Percentiles rank a stretch among this genome's conserved stretches.
Evolutionary conservation across 139 green algal genomes (phyloP).

Genomic region (Picochlorum sp.): DNA sequence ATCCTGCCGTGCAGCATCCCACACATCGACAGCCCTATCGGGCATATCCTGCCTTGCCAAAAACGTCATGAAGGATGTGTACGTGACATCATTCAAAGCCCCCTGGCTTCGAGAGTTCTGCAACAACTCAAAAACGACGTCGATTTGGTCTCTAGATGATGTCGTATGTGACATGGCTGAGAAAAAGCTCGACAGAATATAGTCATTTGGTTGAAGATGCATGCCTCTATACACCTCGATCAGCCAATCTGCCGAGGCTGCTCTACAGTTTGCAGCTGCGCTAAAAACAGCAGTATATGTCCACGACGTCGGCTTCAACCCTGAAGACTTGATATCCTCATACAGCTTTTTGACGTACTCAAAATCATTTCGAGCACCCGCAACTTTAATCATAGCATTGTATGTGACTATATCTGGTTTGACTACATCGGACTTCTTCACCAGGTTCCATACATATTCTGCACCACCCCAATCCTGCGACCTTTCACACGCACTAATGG

Average conservation of each 20-base stretch:
- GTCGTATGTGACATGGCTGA: conserved; percentile 18
- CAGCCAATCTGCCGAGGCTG: conserved; percentile 7
- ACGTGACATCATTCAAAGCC: conserved; percentile 13
- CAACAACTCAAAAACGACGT: conserved; percentile 30
- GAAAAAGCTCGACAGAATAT: conserved; percentile 40
- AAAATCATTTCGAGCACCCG: conserved; percentile 10
- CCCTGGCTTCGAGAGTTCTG: conserved; percentile 1
- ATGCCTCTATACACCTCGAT: conserved; percentile 28
- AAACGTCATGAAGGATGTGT: conserved; percentile 31
- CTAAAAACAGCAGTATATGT: conserved; percentile 37
- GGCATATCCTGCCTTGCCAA: conserved; percentile 21
- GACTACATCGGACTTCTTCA: conserved; percentile 17
- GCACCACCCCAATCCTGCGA: conserved; percentile 22
- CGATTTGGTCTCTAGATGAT: conserved; percentile 23
- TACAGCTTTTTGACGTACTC: conserved; percentile 9
- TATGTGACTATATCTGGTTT: conserved; percentile 35
- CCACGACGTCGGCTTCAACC: conserved; percentile 20
- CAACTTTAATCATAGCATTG: conserved; percentile 38
- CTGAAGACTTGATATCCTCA: conserved; percentile 11
- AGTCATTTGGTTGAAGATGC: conserved; percentile 30
- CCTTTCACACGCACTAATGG: conserved; percentile 30
- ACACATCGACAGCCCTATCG: conserved; percentile 34
- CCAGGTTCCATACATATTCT: conserved; percentile 13
- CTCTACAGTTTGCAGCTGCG: conserved; percentile 7
- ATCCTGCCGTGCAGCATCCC: conserved; percentile 34